Base-by-base conservation (phyloP, 106 monocot genomes). In the Agapanthus africanus region DNA sequence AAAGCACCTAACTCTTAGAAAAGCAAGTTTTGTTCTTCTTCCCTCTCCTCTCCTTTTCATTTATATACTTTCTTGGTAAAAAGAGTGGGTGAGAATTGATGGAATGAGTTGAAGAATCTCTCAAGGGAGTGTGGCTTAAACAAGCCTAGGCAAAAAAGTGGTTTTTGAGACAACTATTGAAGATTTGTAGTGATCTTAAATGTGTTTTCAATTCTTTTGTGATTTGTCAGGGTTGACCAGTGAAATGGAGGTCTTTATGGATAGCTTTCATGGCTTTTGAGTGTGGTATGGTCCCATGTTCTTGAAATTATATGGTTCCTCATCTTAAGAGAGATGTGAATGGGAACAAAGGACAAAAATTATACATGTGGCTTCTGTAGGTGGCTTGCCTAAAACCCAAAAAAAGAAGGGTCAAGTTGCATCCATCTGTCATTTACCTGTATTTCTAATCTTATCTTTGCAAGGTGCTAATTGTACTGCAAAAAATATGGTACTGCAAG, bases 401-500 rank as follows among this genome's bases (percentile, higher is more conserved):
- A 57, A 57, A 57, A 31, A 57, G 30, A 57, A 57, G 30, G 27
- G 56, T 57, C 56, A 31, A 57, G 56, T 57, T 26, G 56, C 56
- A 26, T 57, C 56, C 30, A 57, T 31, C 31, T 57, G 56, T 11
- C 56, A 57, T 18, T 50, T 50, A 50, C 21, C 50, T 50, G 16
- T 13, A 30, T 30, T 9, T 19, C 19, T 25, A n/a, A 57, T 57
- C 27, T 30, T 31, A 57, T 57, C 56, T 57, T 57, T 30, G 31
- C 27, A 46, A 57, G 56, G 56, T 57, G 56, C 27, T 57, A 57
- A 57, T 57, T 57, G 56, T 57, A 57, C 56, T 31, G 10, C 56
- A 57, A 57, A 27, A 30, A 30, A 30, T 11, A 57, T 57, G 30
- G 30, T 57, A 11, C 56, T 30, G 19, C 10, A 44, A 44, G 44